phyloP scores from a whole-genome alignment of 2,329 filamentous ascomycete genomes.

The Chrysosporium keratinophilum region DNA sequence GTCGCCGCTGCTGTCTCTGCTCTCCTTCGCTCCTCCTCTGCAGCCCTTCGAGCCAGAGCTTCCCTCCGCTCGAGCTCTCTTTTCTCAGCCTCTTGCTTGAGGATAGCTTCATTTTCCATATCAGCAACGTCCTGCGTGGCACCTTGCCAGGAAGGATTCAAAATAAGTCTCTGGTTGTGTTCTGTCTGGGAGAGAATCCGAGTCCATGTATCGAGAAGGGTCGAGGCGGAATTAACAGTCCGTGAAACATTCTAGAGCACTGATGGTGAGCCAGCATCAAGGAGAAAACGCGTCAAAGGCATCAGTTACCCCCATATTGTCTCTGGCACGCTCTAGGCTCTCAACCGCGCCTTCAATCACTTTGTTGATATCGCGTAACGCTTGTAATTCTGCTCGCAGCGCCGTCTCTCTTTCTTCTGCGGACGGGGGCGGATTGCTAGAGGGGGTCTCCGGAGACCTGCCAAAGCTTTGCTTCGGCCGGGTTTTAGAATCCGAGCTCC shows the following conservation, averaged over 20 bases:
- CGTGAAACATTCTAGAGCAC: slow-evolving; percentile 60
- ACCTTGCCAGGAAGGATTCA: slow-evolving; percentile 83
- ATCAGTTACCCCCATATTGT: slow-evolving; percentile 39
- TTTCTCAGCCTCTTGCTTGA: slow-evolving; percentile 66
- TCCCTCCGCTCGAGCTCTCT: slow-evolving; percentile 65
- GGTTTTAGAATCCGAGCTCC: slow-evolving; percentile 5
- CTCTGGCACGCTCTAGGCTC: slow-evolving; percentile 39
- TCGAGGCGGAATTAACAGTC: slow-evolving; percentile 79
- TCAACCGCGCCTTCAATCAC: slow-evolving; percentile 57
- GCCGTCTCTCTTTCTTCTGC: slow-evolving; percentile 55
- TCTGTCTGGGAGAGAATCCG: slow-evolving; percentile 93
- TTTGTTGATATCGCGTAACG: slow-evolving; percentile 74
- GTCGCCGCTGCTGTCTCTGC: slow-evolving; percentile 24
- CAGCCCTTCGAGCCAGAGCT: slow-evolving; percentile 49
- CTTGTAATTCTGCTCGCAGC: slow-evolving; percentile 68
- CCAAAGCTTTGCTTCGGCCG: slow-evolving; percentile 15
- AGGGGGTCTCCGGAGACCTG: slow-evolving; percentile 40
- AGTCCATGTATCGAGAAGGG: slow-evolving; percentile 88
- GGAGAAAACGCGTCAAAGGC: background rate
- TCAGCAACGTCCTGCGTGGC: slow-evolving; percentile 78
- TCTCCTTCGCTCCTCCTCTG: slow-evolving; percentile 37
- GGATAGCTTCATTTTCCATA: slow-evolving; percentile 65
- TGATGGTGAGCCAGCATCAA: background rate
- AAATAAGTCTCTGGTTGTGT: slow-evolving; percentile 85
- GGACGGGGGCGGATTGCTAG: slow-evolving; percentile 40